phyloP scores from a whole-genome alignment of 805 yeast genomes.

The Pichia rugopelliculosa region DNA sequence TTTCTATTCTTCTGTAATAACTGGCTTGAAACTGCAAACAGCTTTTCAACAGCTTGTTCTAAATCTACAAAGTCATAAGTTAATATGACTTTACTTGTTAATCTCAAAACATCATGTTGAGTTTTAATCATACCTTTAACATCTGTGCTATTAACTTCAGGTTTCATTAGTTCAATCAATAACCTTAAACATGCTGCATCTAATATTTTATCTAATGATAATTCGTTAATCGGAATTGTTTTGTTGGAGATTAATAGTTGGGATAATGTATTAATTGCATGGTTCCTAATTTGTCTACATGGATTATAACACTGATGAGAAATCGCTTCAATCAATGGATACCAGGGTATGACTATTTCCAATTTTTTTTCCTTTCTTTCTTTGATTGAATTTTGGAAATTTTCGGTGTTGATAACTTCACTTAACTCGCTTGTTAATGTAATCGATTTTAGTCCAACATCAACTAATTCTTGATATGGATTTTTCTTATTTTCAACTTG shows the following conservation, averaged over 20 bases:
- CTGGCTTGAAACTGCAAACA: slow-evolving; percentile 23
- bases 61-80: slow-evolving; percentile 24
- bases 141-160: slow-evolving; percentile 57
- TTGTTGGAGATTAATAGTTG: slow-evolving; percentile 37
- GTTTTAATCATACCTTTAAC: slow-evolving; percentile 55
- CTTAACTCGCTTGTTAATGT: slow-evolving; percentile 49
- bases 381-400: slow-evolving; percentile 26
- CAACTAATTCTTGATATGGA: slow-evolving; percentile 49
- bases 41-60: slow-evolving; percentile 20
- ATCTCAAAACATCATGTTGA: slow-evolving; percentile 56
- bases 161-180: slow-evolving; percentile 55
- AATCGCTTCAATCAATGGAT: slow-evolving; percentile 70
- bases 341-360: slow-evolving; percentile 30
- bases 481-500: slow-evolving; percentile 34
- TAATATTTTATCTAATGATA: slow-evolving; percentile 49
- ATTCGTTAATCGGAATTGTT: slow-evolving; percentile 26
- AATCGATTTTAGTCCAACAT: slow-evolving; percentile 54
- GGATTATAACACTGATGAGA: slow-evolving; percentile 90
- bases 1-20: slow-evolving; percentile 18
- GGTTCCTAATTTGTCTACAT: slow-evolving; percentile 63
- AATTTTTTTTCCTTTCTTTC: slow-evolving; percentile 18
- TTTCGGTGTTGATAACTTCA: slow-evolving; percentile 27
- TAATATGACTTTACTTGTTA: slow-evolving; percentile 51
- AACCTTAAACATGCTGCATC: slow-evolving; percentile 73
- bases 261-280: slow-evolving; percentile 58